phyloP scores from a whole-genome alignment of 1,139 yeast species.

The Zygotorulaspora mrakii region DNA sequence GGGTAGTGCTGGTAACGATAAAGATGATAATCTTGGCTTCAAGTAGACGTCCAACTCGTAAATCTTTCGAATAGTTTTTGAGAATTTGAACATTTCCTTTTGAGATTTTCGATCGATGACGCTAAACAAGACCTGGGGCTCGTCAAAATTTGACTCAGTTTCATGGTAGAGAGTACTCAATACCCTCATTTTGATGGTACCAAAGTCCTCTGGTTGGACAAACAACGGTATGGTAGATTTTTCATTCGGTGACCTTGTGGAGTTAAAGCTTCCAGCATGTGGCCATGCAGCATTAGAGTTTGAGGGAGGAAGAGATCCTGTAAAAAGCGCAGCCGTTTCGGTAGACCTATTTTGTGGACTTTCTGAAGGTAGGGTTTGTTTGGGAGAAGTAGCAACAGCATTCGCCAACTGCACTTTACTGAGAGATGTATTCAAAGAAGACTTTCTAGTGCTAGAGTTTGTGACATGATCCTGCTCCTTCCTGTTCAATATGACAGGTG shows the following conservation, averaged over 20 bases:
- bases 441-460: neutral
- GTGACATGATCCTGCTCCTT: slow-evolving; percentile 9
- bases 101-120: slow-evolving; percentile 55
- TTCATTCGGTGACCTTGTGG: slow-evolving; percentile 15
- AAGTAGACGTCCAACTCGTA: slow-evolving; percentile 53
- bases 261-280: slow-evolving; percentile 15
- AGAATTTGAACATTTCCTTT: slow-evolving; percentile 69
- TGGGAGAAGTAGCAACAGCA: neutral
- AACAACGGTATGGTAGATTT: slow-evolving; percentile 44
- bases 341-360: neutral
- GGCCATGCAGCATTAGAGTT: slow-evolving; percentile 8
- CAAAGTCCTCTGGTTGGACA: slow-evolving; percentile 64
- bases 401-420: slow-evolving; percentile 1
- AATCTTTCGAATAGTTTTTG: slow-evolving; percentile 58
- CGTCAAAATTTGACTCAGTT: slow-evolving; percentile 45
- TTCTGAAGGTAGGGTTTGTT: slow-evolving; percentile 4
- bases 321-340: slow-evolving; percentile 5
- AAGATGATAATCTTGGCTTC: slow-evolving; percentile 50
- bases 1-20: slow-evolving; percentile 62
- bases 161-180: slow-evolving; percentile 52
- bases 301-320: slow-evolving; percentile 6
- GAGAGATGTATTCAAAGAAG: slow-evolving; percentile 4
- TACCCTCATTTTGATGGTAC: slow-evolving; percentile 57
- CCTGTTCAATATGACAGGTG: slow-evolving; percentile 24
- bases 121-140: slow-evolving; percentile 57